Percentiles rank a stretch among this genome's conserved stretches.
Evolutionary conservation across 306 rosid species (phyloP).

Genomic region (Trifolium pratense): DNA sequence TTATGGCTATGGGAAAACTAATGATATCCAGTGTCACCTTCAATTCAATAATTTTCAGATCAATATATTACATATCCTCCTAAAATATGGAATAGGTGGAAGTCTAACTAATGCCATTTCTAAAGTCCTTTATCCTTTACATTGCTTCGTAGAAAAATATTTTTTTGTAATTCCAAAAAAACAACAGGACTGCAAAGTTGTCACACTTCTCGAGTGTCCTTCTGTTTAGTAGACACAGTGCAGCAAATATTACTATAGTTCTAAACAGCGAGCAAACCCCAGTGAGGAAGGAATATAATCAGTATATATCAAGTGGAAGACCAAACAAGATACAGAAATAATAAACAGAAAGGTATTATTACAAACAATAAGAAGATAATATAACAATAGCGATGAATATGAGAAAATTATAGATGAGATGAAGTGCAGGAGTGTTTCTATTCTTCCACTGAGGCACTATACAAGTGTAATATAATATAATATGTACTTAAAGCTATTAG

Average conservation of each 20-base stretch:
- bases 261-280: conserved; percentile 11
- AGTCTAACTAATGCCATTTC: conserved; percentile 21
- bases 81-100: conserved; percentile 4
- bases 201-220: background rate
- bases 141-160: conserved; percentile 7
- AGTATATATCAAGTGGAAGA: background rate
- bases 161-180: conserved; percentile 8
- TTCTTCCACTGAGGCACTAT: conserved; percentile 3
- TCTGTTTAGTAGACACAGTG: background rate
- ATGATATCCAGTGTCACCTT: background rate
- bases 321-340: background rate
- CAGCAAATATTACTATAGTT: conserved; percentile 25
- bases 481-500: background rate
- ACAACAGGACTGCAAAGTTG: conserved; percentile 4
- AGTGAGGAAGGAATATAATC: conserved; percentile 19
- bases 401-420: background rate
- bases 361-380: conserved; percentile 15
- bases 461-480: background rate
- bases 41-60: conserved; percentile 15
- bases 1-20: conserved; percentile 8
- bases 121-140: background rate
- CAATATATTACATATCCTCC: background rate
- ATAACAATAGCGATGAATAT: conserved; percentile 2
- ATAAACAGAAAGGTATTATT: background rate
- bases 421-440: background rate